Percentiles rank a stretch among this genome's conserved stretches.
Conservation (phyloP, 129 eudicot genomes). For the Flaveria sonorensis region DNA sequence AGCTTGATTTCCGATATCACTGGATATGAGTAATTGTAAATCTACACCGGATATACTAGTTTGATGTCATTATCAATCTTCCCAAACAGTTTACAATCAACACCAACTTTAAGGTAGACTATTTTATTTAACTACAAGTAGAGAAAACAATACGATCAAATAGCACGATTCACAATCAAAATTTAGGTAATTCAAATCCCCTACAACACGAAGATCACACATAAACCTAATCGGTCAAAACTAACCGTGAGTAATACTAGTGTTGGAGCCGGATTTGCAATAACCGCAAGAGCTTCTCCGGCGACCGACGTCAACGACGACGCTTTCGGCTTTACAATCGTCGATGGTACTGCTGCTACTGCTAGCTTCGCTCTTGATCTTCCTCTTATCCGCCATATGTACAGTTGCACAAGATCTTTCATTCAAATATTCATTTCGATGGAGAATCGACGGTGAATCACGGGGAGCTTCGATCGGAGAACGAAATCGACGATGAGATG, state of each 20-base stretch:
- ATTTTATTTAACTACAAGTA: background rate
- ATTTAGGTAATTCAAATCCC: background rate
- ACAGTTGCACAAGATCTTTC: slow-evolving; percentile 1
- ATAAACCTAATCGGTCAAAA: slow-evolving; percentile 18
- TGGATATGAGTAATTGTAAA: slow-evolving; percentile 11
- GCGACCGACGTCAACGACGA: slow-evolving; percentile 71
- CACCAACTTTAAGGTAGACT: background rate
- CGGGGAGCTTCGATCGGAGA: slow-evolving; percentile 21
- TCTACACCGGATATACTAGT: slow-evolving; percentile 6
- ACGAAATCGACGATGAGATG: slow-evolving; percentile 20
- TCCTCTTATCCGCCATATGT: slow-evolving; percentile 58
- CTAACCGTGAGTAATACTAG: slow-evolving; percentile 82
- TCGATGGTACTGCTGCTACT: slow-evolving; percentile 35
- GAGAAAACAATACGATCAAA: background rate
- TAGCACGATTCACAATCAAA: background rate
- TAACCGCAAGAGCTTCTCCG: slow-evolving; percentile 84
- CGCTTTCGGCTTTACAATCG: slow-evolving; percentile 58
- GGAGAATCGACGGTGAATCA: background rate
- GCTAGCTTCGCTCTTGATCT: slow-evolving; percentile 75
- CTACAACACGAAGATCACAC: slow-evolving; percentile 21
- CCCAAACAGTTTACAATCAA: slow-evolving; percentile 14
- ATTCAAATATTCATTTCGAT: slow-evolving; percentile 29
- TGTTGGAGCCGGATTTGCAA: slow-evolving; percentile 65
- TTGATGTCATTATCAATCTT: slow-evolving; percentile 6
- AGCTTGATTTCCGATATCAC: background rate